Conservation (phyloP, 352 stramenopile species). For the Thalassiosira hispida region DNA sequence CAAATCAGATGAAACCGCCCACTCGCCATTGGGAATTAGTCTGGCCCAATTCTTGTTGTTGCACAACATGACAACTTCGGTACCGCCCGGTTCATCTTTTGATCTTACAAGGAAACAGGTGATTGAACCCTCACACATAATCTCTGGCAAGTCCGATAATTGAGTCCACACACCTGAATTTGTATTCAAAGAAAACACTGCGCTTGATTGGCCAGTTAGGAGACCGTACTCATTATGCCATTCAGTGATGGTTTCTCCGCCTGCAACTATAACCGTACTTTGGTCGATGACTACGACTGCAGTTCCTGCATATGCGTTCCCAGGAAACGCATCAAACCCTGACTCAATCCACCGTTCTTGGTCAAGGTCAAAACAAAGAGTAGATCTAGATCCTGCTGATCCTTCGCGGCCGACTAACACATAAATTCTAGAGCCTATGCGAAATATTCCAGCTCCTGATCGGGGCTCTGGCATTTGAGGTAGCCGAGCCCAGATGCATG, state of each 20-base stretch:
- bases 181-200: not conserved
- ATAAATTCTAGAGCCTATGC: not conserved
- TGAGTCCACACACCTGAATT: not conserved
- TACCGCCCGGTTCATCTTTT: not conserved
- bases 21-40: not conserved
- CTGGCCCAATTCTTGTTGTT: not conserved
- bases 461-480: not conserved
- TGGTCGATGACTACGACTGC: not conserved
- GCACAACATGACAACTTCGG: not conserved
- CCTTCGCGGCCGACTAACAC: not conserved
- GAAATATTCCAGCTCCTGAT: not conserved
- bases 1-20: not conserved
- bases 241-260: not conserved
- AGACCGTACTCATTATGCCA: not conserved
- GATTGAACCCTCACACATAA: not conserved
- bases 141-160: constrained; percentile 4
- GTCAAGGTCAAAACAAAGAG: not conserved
- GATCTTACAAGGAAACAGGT: not conserved
- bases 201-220: not conserved
- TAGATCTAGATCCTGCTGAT: no score
- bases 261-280: not conserved
- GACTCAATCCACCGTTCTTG: not conserved
- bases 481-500: not conserved
- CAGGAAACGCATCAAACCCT: not conserved
- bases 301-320: not conserved